Evolutionary conservation across 192 early-diverging fungal species (phyloP), one percentile per base, ranked within the genome.

Genomic region (Umbelopsis sp.): DNA sequence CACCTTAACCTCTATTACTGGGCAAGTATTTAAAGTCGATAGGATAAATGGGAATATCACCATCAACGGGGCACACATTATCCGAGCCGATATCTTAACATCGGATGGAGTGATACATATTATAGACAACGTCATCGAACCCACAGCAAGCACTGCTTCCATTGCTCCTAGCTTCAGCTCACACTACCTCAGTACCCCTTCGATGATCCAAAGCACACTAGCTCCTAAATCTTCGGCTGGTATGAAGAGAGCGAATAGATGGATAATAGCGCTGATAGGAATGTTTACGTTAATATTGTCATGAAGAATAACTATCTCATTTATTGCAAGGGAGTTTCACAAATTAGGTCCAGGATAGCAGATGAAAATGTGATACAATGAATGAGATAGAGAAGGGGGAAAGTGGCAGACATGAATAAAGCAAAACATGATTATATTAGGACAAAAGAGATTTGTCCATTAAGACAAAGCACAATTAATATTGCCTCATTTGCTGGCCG

Each of bases 51-150:
- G 31, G 24, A 22, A 32, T 5, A 41, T 17, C 8, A 66, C 25
- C 2, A 36, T 66, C 20, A 47, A 65, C 3, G 29, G 34, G 6
- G 59, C 71, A 11, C n/a, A 51, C 0, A 26, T 72, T 24, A 5
- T 72, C 22, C 26, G 36, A 16, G 36, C 49, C 11, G 71, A 72
- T 29, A 72, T 72, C 21, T 51, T 65, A 21, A 72, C 71, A 0
- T 52, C 71, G 1, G 49, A 26, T 34, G 71, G 71, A 12, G 47
- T 72, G 6, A 34, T 72, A 4, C 71, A 72, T 66, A 11, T 72
- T 1, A 49, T 72, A 1, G 71, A 72, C 38, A 65, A 14, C 11
- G 65, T 72, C 22, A 38, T 41, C 24, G 36, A 56, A 24, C 34
- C 69, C 24, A 36, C 43, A 38, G 43, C 5, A 22, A 16, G 20